phyloP scores from a whole-genome alignment of 805 yeast species.

The Helenozyma baotianmanensis region DNA sequence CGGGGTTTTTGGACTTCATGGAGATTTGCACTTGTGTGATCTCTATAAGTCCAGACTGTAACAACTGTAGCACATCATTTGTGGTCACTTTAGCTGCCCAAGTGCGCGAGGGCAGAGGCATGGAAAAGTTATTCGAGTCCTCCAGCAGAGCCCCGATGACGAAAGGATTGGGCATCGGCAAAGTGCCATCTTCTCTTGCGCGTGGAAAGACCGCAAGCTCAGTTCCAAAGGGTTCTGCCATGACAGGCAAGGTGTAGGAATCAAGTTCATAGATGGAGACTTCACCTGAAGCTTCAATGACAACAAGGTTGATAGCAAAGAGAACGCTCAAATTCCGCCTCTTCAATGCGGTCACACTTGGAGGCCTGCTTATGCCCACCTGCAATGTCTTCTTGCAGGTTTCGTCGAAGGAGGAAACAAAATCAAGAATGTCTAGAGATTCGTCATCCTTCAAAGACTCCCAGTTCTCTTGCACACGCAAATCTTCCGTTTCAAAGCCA shows the following conservation, averaged over 20 bases:
- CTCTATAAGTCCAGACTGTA: constrained; percentile 11
- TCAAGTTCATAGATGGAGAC: constrained; percentile 23
- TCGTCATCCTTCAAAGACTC: constrained; percentile 37
- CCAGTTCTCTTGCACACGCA: constrained; percentile 28
- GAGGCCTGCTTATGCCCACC: constrained; percentile 20
- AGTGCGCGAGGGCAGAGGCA: constrained; percentile 29
- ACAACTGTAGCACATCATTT: constrained; percentile 2
- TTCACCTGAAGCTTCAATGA: constrained; percentile 16
- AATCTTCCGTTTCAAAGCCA: constrained; percentile 12
- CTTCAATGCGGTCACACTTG: constrained; percentile 12
- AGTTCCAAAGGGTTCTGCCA: constrained; percentile 21
- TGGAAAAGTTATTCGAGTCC: constrained; percentile 9
- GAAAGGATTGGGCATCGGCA: constrained; percentile 37
- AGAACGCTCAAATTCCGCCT: constrained; percentile 7
- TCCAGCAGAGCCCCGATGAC: constrained; percentile 14
- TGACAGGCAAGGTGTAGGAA: constrained; percentile 19
- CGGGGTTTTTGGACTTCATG: constrained; percentile 24
- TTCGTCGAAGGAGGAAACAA: constrained; percentile 7
- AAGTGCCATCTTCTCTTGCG: constrained; percentile 18
- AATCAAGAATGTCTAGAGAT: constrained; percentile 21
- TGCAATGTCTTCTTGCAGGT: constrained; percentile 14
- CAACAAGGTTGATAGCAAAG: constrained; percentile 23
- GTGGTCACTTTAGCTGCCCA: constrained; percentile 23
- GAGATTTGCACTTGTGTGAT: constrained; percentile 15
- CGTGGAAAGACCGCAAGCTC: constrained; percentile 24